These are phyloP conservation scores for Coemansia sp. DNA, from an alignment of 192 early-diverging fungal genomes.

Conservation along the genomic window DNA sequence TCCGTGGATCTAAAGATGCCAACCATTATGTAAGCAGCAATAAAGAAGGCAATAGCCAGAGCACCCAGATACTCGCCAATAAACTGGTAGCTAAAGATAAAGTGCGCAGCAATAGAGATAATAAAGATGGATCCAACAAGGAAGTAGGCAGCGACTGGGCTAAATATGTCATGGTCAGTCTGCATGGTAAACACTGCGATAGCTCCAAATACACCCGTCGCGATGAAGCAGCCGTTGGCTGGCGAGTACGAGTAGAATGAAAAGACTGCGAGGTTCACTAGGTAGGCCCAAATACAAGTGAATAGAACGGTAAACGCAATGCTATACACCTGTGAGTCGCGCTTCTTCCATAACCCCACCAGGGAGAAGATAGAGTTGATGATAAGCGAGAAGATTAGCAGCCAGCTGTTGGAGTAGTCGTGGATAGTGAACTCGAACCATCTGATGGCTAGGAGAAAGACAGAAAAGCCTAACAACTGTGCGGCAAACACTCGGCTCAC, in stretches of 20 bases:
- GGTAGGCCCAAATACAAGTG: slow-evolving; percentile 6
- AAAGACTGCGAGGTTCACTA: slow-evolving; percentile 3
- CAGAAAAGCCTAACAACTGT: slow-evolving; percentile 7
- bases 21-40: slow-evolving; percentile 7
- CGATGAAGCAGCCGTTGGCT: slow-evolving; percentile 9
- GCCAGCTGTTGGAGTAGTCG: slow-evolving; percentile 12
- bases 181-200: slow-evolving; percentile 11
- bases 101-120: not conserved
- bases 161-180: not conserved
- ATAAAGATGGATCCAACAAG: not conserved
- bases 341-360: slow-evolving; percentile 7
- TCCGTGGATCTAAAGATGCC: slow-evolving; percentile 3
- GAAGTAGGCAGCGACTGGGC: not conserved
- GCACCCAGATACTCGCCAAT: slow-evolving; percentile 11
- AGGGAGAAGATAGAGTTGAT: slow-evolving; percentile 4
- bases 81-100: not conserved
- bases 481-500: slow-evolving; percentile 9
- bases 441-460: slow-evolving; percentile 7
- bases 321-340: not conserved
- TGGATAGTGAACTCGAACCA: slow-evolving; percentile 13
- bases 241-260: slow-evolving; percentile 13
- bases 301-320: slow-evolving; percentile 4
- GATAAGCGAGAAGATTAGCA: slow-evolving; percentile 7
- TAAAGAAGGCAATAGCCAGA: slow-evolving; percentile 4
- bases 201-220: slow-evolving; percentile 3